Evolutionary conservation across 257 asterid species (phyloP).

Genomic region (Solanum gandarillasii): DNA sequence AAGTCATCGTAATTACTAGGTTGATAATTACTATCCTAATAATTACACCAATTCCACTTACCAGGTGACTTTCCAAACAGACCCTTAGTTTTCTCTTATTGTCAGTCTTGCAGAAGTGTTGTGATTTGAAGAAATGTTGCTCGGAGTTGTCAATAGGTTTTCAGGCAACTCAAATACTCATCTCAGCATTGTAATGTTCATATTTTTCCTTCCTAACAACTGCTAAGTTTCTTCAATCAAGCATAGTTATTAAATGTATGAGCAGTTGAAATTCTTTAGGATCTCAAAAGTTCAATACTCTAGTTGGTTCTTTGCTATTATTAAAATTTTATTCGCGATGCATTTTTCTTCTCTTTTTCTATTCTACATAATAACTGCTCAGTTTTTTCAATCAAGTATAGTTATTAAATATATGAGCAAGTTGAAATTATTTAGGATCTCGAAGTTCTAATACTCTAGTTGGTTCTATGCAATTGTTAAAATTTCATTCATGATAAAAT

Average conservation of each 20-base stretch:
- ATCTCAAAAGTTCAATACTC: not conserved
- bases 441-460: not conserved
- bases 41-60: not conserved
- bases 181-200: not conserved
- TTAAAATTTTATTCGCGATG: not conserved
- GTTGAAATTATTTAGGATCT: not conserved
- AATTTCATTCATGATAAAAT: not conserved
- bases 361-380: not conserved
- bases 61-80: not conserved
- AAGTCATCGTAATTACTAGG: not conserved
- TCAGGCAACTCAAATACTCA: not conserved
- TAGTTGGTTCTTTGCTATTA: not conserved
- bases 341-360: not conserved
- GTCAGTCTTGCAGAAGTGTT: not conserved
- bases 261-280: not conserved
- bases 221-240: not conserved
- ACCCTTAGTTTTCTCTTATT: not conserved
- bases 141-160: not conserved
- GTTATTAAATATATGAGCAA: not conserved
- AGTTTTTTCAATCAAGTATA: not conserved
- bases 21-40: not conserved
- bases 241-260: not conserved
- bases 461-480: not conserved
- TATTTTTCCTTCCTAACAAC: not conserved
- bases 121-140: not conserved